Base-by-base conservation (phyloP, 208 protist species). In the Leishmania arabica region DNA sequence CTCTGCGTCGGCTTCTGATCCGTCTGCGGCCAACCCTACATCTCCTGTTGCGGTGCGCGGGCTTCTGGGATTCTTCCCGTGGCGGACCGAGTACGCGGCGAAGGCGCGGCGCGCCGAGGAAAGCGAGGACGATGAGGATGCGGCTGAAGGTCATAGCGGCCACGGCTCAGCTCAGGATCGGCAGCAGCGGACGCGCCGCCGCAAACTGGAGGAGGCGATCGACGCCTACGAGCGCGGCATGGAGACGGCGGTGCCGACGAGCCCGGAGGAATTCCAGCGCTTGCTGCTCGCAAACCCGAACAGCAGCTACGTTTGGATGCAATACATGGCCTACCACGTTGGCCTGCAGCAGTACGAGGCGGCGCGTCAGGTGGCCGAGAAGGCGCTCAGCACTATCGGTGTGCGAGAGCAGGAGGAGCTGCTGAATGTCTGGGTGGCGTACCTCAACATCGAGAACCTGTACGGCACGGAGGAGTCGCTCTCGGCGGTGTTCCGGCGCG, bases 381-480 rank as follows among this genome's bases (percentile, higher is more conserved):
- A 95, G 88, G 97, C 97, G 31, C 88, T 99, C 42, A 84, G 79
- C 42, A 97, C 93, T 15, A 99, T 99, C 77, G 92, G 93, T 75
- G 90, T 92, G 69, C 84, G 88, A 1, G 94, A 98, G 79, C 81
- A 90, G 70, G 74, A 95, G 40, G 97, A 99, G 83, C 88, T 84
- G 64, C 85, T 98, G 68, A 99, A 99, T 78, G 90, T 99, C 11
- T 99, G 95, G 95, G 95, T 98, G 45, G 96, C 97, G 19, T 97
- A 98, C 83, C 86, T 99, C 56, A 99, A 99, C 84, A 66, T 99
- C 9, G 97, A 99, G 86, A 98, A 97, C 79, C 85, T 96, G 37
- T 93, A 98, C 78, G 97, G 97, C 74, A 98, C 93, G 27, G 84
- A 89, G 64, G 95, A 98, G 84, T 96, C 93, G n/a, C 89, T 98